A percentile compares a stretch with the other conserved stretches of the same genome.
These are phyloP conservation scores for Starmerella etchellsii DNA, from an alignment of 805 yeast species.

Conservation along the genomic window DNA sequence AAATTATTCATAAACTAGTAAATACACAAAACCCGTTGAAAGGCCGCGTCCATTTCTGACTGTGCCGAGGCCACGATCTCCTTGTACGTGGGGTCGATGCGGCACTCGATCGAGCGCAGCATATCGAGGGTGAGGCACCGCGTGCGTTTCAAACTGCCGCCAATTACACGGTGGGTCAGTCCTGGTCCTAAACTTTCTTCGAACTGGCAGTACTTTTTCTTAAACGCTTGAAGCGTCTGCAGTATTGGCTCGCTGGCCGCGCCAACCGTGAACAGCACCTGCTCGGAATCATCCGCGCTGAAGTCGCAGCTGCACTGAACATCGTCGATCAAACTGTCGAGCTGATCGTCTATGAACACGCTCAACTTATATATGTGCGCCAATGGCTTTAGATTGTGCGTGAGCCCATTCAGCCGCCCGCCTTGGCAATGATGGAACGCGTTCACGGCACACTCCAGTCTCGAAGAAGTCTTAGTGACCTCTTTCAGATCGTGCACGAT, in stretches of 20 bases:
- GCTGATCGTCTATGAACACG: conserved; percentile 6
- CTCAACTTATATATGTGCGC: conserved; percentile 5
- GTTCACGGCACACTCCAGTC: conserved; percentile 4
- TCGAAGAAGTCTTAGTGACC: not conserved
- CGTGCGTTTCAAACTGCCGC: conserved; percentile 7
- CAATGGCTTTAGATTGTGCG: conserved; percentile 10
- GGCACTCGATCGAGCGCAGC: conserved; percentile 8
- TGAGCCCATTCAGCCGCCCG: not conserved
- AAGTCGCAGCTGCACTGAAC: conserved; percentile 13
- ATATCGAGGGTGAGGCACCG: conserved; percentile 12
- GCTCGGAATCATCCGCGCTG: conserved; percentile 5
- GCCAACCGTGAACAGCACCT: conserved; percentile 6
- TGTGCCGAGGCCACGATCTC: conserved; percentile 1
- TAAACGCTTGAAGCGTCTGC: conserved; percentile 2
- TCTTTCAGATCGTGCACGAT: conserved; percentile 11
- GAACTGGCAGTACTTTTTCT: conserved; percentile 7
- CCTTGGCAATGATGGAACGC: conserved; percentile 3
- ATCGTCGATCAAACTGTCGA: conserved; percentile 15
- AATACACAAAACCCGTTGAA: conserved; percentile 9
- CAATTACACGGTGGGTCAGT: conserved; percentile 12
- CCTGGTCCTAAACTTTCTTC: conserved; percentile 9
- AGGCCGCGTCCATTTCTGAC: conserved; percentile 5
- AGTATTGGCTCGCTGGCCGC: conserved; percentile 8
- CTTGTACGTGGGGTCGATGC: conserved; percentile 6
- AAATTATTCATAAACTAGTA: no score